Base-by-base conservation (phyloP, 371 early-diverging fungal genomes). In the Neoconidiobolus thromboides region DNA sequence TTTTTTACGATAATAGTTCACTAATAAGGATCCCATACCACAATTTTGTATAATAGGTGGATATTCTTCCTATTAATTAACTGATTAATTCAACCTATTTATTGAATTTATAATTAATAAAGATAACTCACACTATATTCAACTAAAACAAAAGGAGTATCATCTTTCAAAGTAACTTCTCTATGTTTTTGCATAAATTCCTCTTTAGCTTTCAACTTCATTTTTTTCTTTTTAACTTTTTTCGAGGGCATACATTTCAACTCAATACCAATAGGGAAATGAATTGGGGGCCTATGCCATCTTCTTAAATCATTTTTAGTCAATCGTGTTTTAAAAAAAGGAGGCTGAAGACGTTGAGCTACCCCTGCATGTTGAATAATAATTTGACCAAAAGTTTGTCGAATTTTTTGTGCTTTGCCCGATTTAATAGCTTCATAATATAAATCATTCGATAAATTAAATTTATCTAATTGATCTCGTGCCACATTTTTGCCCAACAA, bases 21-120 rank as follows among this genome's bases (percentile, higher is more conserved):
- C 86, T 9, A 98, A 71, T 54, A 98, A 69, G 51, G 87, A 89
- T 44, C 91, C 98, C 99, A 99, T 99, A 39, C 99, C 99, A 15
- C 83, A 73, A 64, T 96, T 98, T 41, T 84, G 82, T 53, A 99
- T 68, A 42, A 99, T 81, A 1, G 91, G 87, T n/a, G 99, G 99
- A 66, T 92, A 86, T 69, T 99, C 99, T 70, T 99, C 97, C 78
- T 81, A 62, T 39, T 51, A 53, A 54, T 48, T 14, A 43, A 43
- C 36, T 55, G 7, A 26, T 26, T 26, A 26, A 26, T 26, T 26
- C 26, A 26, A 26, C 26, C 26, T 26, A 26, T 26, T 26, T 26
- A 26, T 26, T 26, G 26, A 44, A 15, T 49, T 15, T 7, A 62
- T 10, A 51, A 6, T 9, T 2, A 40, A 3, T n/a, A n/a, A 6